phyloP scores from a whole-genome alignment of 257 asterid species.

The Cordia subcordata region DNA sequence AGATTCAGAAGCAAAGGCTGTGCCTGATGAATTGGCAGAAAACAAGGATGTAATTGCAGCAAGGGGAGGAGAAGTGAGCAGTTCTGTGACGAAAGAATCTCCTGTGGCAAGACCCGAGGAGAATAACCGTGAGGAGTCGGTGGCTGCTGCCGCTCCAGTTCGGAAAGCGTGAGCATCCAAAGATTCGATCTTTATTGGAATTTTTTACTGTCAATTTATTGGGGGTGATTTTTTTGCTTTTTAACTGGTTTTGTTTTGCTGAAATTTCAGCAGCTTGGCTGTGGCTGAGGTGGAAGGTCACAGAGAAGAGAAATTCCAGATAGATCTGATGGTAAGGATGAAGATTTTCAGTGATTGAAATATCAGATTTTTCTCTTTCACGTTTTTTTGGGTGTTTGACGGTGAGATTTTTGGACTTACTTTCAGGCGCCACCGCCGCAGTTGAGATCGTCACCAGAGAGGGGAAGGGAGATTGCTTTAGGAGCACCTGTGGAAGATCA shows the following conservation, averaged over 20 bases:
- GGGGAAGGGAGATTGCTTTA: conserved; percentile 33
- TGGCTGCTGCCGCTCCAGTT: conserved; percentile 26
- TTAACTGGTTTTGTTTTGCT: conserved; percentile 6
- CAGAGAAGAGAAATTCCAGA: conserved; percentile 73
- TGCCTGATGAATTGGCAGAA: conserved; percentile 31
- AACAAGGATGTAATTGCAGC: conserved; percentile 28
- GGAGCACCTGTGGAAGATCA: conserved; percentile 29
- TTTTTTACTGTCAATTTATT: conserved; percentile 7
- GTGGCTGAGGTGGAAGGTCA: conserved; percentile 34
- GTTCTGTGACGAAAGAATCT: conserved; percentile 53
- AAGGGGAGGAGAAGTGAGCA: conserved; percentile 30
- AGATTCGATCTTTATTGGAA: conserved; percentile 7
- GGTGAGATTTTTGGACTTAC: not conserved
- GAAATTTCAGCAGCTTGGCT: conserved; percentile 34
- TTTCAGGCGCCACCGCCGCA: conserved; percentile 88
- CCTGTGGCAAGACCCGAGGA: conserved; percentile 33
- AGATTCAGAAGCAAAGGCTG: conserved; percentile 37
- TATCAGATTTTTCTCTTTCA: not conserved
- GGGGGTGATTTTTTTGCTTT: conserved; percentile 1
- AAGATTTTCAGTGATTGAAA: not conserved
- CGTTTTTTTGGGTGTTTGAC: not conserved
- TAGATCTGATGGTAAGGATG: conserved; percentile 90
- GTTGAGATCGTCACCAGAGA: conserved; percentile 53
- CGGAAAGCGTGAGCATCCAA: conserved; percentile 48
- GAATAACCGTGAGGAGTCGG: conserved; percentile 31